Percentiles rank a stretch among this genome's conserved stretches.
Evolutionary conservation across 75 land plant genomes (phyloP).

Genomic region (Cunninghamia lanceolata): DNA sequence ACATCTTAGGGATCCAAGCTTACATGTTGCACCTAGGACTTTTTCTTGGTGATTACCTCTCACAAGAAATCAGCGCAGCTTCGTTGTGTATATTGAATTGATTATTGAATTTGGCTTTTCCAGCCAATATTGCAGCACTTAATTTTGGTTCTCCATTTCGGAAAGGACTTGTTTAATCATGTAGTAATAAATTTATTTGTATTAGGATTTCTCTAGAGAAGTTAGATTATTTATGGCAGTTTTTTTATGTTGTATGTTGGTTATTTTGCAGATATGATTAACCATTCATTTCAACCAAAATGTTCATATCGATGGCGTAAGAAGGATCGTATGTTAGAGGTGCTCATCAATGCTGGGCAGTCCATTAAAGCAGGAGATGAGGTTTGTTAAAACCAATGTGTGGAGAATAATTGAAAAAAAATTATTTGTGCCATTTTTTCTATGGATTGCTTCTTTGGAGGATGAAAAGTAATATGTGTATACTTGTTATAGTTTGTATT

Average conservation of each 20-base stretch:
- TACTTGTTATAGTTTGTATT: neutral
- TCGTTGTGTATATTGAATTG: neutral
- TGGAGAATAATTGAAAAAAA: neutral
- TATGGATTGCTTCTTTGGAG: neutral
- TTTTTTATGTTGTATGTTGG: neutral
- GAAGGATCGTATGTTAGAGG: conserved; percentile 94
- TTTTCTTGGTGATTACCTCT: neutral
- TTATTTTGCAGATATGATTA: conserved; percentile 75
- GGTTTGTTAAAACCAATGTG: conserved; percentile 32
- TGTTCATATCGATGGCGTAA: conserved; percentile 92
- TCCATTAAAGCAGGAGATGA: conserved; percentile 78
- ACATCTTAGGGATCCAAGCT: neutral
- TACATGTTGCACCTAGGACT: neutral
- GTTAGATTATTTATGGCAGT: neutral
- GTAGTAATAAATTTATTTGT: neutral
- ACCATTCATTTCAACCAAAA: conserved; percentile 89
- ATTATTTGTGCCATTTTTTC: neutral
- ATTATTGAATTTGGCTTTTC: neutral
- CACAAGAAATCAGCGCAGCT: neutral
- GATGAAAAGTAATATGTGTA: neutral
- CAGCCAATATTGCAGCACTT: neutral
- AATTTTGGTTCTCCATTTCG: neutral
- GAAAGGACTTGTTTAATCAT: neutral
- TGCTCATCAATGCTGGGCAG: conserved; percentile 91
- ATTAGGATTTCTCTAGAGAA: neutral